These are phyloP conservation scores for Clarireedia hainanense DNA, from an alignment of 2,329 filamentous ascomycete genomes.

Conservation along the genomic window DNA sequence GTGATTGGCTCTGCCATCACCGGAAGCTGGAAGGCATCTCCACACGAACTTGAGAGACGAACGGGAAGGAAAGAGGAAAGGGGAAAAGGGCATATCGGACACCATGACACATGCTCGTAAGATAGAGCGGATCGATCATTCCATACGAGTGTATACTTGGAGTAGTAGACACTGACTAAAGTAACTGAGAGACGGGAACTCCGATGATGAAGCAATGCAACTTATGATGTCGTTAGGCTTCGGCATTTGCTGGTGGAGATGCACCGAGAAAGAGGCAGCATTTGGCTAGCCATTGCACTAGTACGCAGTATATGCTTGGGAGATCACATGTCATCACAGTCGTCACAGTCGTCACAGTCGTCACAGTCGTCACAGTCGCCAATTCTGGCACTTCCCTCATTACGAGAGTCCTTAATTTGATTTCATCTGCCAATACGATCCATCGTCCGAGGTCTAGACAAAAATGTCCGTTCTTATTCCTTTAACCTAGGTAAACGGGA, in stretches of 20 bases:
- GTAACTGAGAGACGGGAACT: background rate
- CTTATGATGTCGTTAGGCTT: background rate
- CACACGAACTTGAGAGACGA: background rate
- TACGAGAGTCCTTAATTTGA: too few species aligned
- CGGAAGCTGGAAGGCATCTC: conserved; percentile 9
- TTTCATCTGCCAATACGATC: too few species aligned
- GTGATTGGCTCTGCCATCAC: conserved; percentile 1
- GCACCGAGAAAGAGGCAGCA: background rate
- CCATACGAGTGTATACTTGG: background rate
- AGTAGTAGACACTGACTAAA: too few species aligned
- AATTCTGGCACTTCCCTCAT: too few species aligned
- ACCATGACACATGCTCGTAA: background rate
- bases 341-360: too few species aligned
- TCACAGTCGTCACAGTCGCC: too few species aligned
- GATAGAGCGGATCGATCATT: background rate
- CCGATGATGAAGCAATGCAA: background rate
- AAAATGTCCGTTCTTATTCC: too few species aligned
- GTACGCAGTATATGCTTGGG: too few species aligned
- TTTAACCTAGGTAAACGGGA: too few species aligned
- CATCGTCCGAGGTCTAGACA: too few species aligned
- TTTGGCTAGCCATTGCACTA: too few species aligned
- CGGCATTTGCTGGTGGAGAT: background rate
- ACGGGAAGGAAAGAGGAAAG: background rate
- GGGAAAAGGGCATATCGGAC: background rate
- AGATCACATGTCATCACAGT: too few species aligned